Evolutionary conservation across 2,329 filamentous ascomycete genomes (phyloP).

Genomic region (Knufia petricola): DNA sequence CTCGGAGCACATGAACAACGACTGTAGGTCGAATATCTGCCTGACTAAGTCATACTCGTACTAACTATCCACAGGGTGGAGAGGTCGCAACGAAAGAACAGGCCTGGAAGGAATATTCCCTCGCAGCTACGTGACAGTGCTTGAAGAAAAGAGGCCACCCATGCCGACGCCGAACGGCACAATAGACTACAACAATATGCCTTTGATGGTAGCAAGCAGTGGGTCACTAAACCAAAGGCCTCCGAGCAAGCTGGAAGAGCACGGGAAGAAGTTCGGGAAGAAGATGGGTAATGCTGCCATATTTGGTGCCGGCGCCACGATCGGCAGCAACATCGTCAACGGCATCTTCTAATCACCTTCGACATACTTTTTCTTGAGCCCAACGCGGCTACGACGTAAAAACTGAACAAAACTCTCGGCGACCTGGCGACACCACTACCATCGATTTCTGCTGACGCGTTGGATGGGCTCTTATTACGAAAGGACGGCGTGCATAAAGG

Average conservation of each 20-base stretch:
- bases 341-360: constrained; percentile 60
- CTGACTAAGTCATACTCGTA: not conserved
- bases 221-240: constrained; percentile 34
- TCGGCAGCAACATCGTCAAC: constrained; percentile 83
- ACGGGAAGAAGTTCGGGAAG: constrained; percentile 93
- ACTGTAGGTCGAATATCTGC: constrained; percentile 50
- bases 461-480: not conserved
- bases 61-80: constrained; percentile 47
- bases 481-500: not conserved
- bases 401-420: not conserved
- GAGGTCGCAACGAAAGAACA: constrained; percentile 75
- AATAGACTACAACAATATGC: constrained; percentile 50
- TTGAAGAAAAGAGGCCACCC: constrained; percentile 46
- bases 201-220: constrained; percentile 60
- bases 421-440: not conserved
- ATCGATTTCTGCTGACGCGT: not conserved
- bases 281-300: constrained; percentile 66
- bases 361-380: not conserved
- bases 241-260: constrained; percentile 57
- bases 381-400: constrained; percentile 4
- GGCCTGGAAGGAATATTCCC: constrained; percentile 88
- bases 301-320: constrained; percentile 74
- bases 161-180: constrained; percentile 31
- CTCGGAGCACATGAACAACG: constrained; percentile 86
- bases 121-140: constrained; percentile 69